Base-by-base conservation (phyloP, 2,329 filamentous ascomycete genomes). In the Parastagonospora nodorum region DNA sequence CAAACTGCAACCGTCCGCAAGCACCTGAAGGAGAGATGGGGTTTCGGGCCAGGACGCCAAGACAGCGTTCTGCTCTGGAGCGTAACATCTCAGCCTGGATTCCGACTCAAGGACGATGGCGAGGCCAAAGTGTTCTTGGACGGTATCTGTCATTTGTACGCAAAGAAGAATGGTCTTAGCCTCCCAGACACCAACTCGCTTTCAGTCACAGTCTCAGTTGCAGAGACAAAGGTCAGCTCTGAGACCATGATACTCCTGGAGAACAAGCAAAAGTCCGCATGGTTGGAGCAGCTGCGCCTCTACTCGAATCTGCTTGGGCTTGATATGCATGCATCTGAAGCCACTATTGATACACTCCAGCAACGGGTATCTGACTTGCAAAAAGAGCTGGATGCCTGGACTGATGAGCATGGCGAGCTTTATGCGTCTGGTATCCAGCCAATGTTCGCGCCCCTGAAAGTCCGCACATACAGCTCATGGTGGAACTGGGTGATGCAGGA, bases 401-500 rank as follows among this genome's bases (percentile, higher is more conserved):
- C 43, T 35, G n/a, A 35, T n/a, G 58, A 62, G 36, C 57, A 57
- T 42, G 59, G 54, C 10, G 45, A 58, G 11, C 48, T 45, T 29
- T 62, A 58, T 28, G 58, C 48, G 9, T 41, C 45, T 15, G 58
- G 58, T n/a, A 58, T 62, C 24, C 47, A 53, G 12, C 58, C 58
- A 12, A 42, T 42, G 14, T 62, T 62, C 35, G 48, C 50, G 28
- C 11, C 29, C 10, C 36, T 44, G 19, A 62, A 62, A 48, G 57
- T 46, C 2, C 57, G 59, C 28, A 42, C 43, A 12, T 62, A 55
- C 33, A 52, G 51, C 33, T 62, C 59, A 9, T 58, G 41, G 30
- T 62, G 59, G 59, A 60, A 60, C 32, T 62, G 59, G 59, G 54
- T 42, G 8, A 9, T 58, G 24, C 59, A 62, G 36, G 59, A 62